phyloP scores from a whole-genome alignment of 352 stramenopile genomes.

The Phytophthora constricta region DNA sequence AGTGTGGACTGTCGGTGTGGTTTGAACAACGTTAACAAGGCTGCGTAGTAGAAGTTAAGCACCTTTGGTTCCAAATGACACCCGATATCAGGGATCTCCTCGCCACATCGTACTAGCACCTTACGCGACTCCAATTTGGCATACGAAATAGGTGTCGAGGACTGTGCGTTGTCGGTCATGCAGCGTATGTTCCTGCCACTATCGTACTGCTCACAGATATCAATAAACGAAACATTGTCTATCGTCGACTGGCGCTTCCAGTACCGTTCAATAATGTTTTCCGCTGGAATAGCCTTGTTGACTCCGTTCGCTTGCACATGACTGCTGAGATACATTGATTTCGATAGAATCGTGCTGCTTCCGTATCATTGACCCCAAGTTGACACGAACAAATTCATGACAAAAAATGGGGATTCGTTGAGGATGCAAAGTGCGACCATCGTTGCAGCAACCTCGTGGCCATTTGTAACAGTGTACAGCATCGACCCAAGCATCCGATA shows the following conservation, averaged over 20 bases:
- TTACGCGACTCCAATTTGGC: not conserved
- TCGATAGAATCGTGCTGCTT: not conserved
- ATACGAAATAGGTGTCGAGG: not conserved
- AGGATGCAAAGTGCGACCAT: constrained; percentile 29
- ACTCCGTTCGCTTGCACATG: too few species aligned
- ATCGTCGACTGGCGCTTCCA: constrained; percentile 1
- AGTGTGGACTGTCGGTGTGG: too few species aligned
- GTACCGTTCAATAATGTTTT: constrained; percentile 13
- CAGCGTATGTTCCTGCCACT: not conserved
- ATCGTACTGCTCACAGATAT: not conserved
- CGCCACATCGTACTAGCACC: too few species aligned
- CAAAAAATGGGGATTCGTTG: constrained; percentile 23
- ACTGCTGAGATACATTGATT: constrained; percentile 1
- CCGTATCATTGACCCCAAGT: constrained; percentile 4
- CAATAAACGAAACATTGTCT: not conserved
- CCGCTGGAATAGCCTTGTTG: not conserved
- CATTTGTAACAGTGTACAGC: constrained; percentile 25
- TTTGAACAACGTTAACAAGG: too few species aligned
- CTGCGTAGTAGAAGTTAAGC: too few species aligned
- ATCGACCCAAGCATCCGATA: constrained; percentile 24
- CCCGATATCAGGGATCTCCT: too few species aligned
- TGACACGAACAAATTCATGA: constrained; percentile 12
- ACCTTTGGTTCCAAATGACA: too few species aligned
- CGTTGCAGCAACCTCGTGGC: constrained; percentile 13
- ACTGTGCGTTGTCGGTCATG: not conserved